Base-by-base conservation (phyloP, 1,284 basidiomycete genomes). In the Cutaneotrichosporon dermatis region DNA sequence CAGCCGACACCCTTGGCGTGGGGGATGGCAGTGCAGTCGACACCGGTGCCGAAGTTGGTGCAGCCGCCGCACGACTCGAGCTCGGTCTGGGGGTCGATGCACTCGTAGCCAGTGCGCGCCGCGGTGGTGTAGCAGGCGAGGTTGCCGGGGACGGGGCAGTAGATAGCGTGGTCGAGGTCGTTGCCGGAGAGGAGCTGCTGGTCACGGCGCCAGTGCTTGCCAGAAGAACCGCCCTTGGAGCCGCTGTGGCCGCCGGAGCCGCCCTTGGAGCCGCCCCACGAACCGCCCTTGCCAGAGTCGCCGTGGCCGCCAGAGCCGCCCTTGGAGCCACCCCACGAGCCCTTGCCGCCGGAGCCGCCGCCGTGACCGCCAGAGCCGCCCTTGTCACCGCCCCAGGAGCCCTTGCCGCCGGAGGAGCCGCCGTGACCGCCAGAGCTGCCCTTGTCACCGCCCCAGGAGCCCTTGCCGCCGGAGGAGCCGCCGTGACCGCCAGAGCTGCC, bases 1-100 rank as follows among this genome's bases (percentile, higher is more conserved):
- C 89, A 91, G 13, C 83, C 85, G 58, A 89, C 87, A 62, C 85
- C 85, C 80, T 83, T 82, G 25, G 82, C 84, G 65, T 85, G 82
- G 43, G 78, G 66, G 63, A 91, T 88, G 33, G 55, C 51, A 44
- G 84, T 85, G 78, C 88, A 91, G 74, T 91, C 86, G 69, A 83
- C 79, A 37, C 89, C 89, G 54, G 81, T 73, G 39, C 85, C 84
- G 35, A 81, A 76, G 7, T 83, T 82, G 4, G 83, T 76, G 71
- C 88, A 91, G 45, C 89, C 89, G 68, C 88, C 88, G 74, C 89
- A 91, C 51, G 67, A 74, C 55, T 79, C 75, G 59, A 80, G 69
- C 52, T 79, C 76, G 37, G 69, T 69, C 12, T 61, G 53, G 43
- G 69, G 69, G 69, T 80, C 77, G 67, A 80, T 62, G 66, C 79